These are phyloP conservation scores for Alternaria panax DNA, from an alignment of 2,329 filamentous ascomycete genomes.

Conservation along the genomic window DNA sequence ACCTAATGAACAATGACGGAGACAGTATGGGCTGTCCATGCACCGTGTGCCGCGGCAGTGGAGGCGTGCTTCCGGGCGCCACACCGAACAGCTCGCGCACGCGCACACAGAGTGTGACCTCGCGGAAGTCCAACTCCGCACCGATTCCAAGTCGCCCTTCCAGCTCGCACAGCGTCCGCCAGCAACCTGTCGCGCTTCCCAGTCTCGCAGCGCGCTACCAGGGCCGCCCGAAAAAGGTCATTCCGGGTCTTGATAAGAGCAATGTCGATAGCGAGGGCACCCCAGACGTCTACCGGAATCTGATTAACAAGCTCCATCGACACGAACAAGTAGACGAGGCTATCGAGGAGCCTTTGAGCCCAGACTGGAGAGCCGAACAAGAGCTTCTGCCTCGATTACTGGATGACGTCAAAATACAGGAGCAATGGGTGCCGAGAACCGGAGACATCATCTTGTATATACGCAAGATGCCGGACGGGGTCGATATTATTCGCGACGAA, in stretches of 20 bases:
- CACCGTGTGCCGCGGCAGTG: slow-evolving; percentile 53
- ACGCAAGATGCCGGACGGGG: slow-evolving; percentile 38
- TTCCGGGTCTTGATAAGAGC: slow-evolving; percentile 29
- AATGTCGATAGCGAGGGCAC: slow-evolving; percentile 61
- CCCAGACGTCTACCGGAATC: slow-evolving; percentile 60
- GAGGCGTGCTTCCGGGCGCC: slow-evolving; percentile 27
- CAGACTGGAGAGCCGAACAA: slow-evolving; percentile 65
- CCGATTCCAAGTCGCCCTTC: neutral
- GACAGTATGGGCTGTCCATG: slow-evolving; percentile 58
- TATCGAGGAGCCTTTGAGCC: slow-evolving; percentile 59
- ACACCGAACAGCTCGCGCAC: slow-evolving; percentile 11
- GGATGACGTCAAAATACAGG: slow-evolving; percentile 52
- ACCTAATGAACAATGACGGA: slow-evolving; percentile 60
- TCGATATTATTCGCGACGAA: slow-evolving; percentile 42
- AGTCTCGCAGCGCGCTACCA: slow-evolving; percentile 12
- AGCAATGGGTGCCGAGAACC: slow-evolving; percentile 61
- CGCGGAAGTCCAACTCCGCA: neutral
- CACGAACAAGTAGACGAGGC: slow-evolving; percentile 52
- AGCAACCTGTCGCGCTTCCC: neutral
- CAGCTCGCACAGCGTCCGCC: neutral
- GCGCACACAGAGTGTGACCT: slow-evolving; percentile 11
- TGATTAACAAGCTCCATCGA: slow-evolving; percentile 58
- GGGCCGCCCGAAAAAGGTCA: slow-evolving; percentile 29
- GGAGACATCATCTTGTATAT: slow-evolving; percentile 66
- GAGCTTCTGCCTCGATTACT: slow-evolving; percentile 54